These are phyloP conservation scores for Pseudoturritis turrita DNA, from an alignment of 345 rosid genomes.

Conservation along the genomic window DNA sequence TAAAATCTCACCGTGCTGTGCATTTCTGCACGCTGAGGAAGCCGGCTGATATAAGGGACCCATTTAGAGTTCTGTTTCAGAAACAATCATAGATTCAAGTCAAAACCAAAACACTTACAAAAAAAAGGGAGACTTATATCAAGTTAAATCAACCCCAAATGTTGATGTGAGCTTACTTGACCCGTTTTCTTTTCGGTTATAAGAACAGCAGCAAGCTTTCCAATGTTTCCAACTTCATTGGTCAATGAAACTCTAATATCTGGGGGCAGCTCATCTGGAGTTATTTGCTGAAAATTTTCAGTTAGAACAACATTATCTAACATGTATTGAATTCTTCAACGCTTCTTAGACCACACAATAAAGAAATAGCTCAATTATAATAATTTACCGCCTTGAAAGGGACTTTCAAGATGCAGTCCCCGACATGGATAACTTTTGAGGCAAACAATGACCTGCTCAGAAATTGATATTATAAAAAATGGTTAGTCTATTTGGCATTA, in stretches of 20 bases:
- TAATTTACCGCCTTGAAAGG: constrained; percentile 54
- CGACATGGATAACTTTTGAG: constrained; percentile 45
- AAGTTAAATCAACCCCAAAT: neutral
- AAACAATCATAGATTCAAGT: constrained; percentile 13
- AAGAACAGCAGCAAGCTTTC: constrained; percentile 63
- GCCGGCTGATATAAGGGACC: constrained; percentile 66
- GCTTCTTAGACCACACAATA: neutral
- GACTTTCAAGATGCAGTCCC: constrained; percentile 70
- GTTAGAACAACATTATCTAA: constrained; percentile 3
- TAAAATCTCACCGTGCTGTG: constrained; percentile 54
- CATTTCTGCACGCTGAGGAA: constrained; percentile 57
- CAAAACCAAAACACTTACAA: neutral
- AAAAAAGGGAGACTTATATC: neutral
- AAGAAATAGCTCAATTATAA: neutral
- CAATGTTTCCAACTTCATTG: constrained; percentile 42
- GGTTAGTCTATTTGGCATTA: neutral
- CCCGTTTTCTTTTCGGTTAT: constrained; percentile 47
- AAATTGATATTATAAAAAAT: neutral
- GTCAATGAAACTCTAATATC: constrained; percentile 38
- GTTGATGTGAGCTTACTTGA: constrained; percentile 37
- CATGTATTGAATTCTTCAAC: neutral
- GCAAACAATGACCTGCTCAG: constrained; percentile 64
- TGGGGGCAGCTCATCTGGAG: constrained; percentile 54
- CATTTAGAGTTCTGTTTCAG: constrained; percentile 58
- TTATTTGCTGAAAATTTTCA: constrained; percentile 52